Base-by-base conservation (phyloP, 2,329 filamentous ascomycete genomes). In the Sphaceloma murrayae region DNA sequence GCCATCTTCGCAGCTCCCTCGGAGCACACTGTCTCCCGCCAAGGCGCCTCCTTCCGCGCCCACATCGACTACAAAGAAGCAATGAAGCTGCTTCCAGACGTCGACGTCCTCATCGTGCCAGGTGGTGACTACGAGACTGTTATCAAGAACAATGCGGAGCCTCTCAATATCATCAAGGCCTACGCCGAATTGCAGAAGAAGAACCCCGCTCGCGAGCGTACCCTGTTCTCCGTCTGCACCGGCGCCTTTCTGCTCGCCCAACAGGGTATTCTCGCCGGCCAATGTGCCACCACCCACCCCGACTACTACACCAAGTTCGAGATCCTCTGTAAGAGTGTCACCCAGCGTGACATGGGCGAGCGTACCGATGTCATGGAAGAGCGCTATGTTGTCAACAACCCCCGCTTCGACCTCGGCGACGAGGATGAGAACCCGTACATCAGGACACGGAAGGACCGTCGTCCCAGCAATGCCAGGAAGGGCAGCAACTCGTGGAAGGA, bases 341-440 rank as follows among this genome's bases (percentile, higher is more conserved):
- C 82, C 34, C 75, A 77, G 47, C 72, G 78, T 51, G 78, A 84
- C 61, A 69, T 82, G 53, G 74, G 77, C 46, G 81, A 87, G 67
- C 80, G 83, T 58, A 86, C 83, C 55, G 84, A 91, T 58, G 82
- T 91, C 51, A 74, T 89, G 57, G 84, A 91, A 58, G 80, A 85
- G 58, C 75, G 85, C 58, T 93, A 91, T 60, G 85, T 93, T 14
- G 85, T 93, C 62, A 93, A 93, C 72, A 91, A 93, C 66, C 79
- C 87, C 48, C 82, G 85, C 54, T 93, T 89, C 62, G 85, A 91
- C 55, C 70, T 91, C 32, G 74, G 72, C 53, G 81, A 82, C 49
- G 78, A 88, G 58, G 82, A 88, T 50, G 80, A 87, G 63, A 89
- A 85, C 64, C 83, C 83, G 22, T 89, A 89, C 65, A 80, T 91